Evolutionary conservation across 805 yeast genomes (phyloP), one percentile per base, ranked within the genome.

Genomic region (Saturnispora bothae): DNA sequence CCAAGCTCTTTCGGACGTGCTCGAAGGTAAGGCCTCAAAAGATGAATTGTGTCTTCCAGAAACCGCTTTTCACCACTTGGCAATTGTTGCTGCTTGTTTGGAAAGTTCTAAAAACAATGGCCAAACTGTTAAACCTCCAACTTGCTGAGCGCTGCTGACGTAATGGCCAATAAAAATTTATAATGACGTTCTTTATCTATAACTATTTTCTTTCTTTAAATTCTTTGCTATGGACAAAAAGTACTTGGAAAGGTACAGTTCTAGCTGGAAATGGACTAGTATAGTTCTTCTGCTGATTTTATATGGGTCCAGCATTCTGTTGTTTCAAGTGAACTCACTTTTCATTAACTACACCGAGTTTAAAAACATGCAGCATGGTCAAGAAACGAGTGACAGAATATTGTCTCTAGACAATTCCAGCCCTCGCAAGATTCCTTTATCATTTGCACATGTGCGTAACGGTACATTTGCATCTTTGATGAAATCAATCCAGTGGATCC

Each of bases 41-140:
- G 37, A 33, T 19, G 39, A 55, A 16, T 30, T 49, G 12, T 43
- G 59, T 30, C 68, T 77, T n/a, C 94, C 95, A 19, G 79, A 73
- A 45, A 70, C 66, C 44, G 85, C 94, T 5, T 88, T 82, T 76
- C 96, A 88, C 60, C 97, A 89, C 59, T 73, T 88, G 57, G 95
- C 96, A 5, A 72, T 84, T 48, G 75, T 89, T 41, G 95, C 75
- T 40, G 97, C 96, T 20, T 82, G 83, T 43, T 61, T 89, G 27
- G 78, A 80, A 47, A 78, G 92, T 42, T 73, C 84, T 28, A 48
- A 62, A 14, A 59, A 67, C 25, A 63, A 68, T 40, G 73, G 74
- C 12, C 43, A 48, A 16, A 43, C 50, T 3, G 62, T 59, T 9
- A 15, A 27, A 22, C 7, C 25, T 10, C 34, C 20, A 34, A 13